phyloP scores from a whole-genome alignment of 257 asterid species.

The Rhazya stricta region DNA sequence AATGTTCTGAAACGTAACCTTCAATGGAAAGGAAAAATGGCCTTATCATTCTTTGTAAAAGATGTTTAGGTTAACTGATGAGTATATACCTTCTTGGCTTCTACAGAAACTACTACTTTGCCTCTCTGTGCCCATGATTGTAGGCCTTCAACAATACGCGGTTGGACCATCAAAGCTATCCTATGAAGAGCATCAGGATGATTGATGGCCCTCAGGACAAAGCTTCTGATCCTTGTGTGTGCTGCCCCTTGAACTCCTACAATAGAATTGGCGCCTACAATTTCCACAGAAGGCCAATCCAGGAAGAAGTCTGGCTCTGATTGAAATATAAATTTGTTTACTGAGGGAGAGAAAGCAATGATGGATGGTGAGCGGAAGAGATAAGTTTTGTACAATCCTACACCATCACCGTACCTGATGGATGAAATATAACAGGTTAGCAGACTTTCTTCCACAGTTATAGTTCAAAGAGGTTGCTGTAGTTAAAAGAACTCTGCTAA shows the following conservation, averaged over 20 bases:
- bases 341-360: slow-evolving; percentile 38
- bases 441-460: background rate
- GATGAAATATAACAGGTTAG: background rate
- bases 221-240: slow-evolving; percentile 38
- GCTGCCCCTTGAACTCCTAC: slow-evolving; percentile 29
- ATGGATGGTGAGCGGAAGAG: slow-evolving; percentile 51
- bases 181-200: slow-evolving; percentile 48
- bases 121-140: slow-evolving; percentile 37
- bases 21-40: background rate
- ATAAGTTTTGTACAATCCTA: slow-evolving; percentile 45
- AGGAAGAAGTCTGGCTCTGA: slow-evolving; percentile 16
- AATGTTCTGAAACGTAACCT: slow-evolving; percentile 47
- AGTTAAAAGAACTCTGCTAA: too few species aligned
- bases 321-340: slow-evolving; percentile 42
- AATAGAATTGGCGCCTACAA: slow-evolving; percentile 33
- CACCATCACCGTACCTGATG: slow-evolving; percentile 51
- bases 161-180: slow-evolving; percentile 49
- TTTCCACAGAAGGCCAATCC: slow-evolving; percentile 32
- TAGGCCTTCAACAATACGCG: slow-evolving; percentile 33
- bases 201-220: slow-evolving; percentile 36
- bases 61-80: background rate
- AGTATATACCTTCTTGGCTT: slow-evolving; percentile 40
- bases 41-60: background rate
- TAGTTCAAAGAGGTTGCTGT: background rate
- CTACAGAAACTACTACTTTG: slow-evolving; percentile 27